A percentile compares a stretch with the other conserved stretches of the same genome.
Evolutionary conservation across 257 asterid species (phyloP).

Genomic region (Asclepias syriaca): DNA sequence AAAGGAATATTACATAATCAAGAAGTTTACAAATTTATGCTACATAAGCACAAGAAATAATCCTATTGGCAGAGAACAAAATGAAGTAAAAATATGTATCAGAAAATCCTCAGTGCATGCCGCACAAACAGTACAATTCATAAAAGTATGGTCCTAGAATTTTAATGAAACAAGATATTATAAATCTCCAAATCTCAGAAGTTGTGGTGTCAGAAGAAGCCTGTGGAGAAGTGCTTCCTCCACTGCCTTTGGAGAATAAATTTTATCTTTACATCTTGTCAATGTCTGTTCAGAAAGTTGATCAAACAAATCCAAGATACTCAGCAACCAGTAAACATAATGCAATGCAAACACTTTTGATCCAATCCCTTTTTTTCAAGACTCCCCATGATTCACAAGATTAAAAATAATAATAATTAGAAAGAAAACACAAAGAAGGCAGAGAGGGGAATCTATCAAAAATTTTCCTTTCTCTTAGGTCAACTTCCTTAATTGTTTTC

Average conservation of each 20-base stretch:
- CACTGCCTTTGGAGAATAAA: conserved; percentile 1
- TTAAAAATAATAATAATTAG: too few relatives aligned
- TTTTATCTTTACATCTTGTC: neutral
- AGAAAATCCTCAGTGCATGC: neutral
- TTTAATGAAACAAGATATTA: neutral
- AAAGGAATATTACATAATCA: too few relatives aligned
- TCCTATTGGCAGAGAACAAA: too few relatives aligned
- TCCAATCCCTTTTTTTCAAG: neutral
- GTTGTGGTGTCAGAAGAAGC: neutral
- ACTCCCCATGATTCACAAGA: neutral
- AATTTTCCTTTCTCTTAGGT: neutral
- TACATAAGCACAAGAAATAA: too few relatives aligned
- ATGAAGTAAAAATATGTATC: too few relatives aligned
- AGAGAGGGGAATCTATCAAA: neutral
- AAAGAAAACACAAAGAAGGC: neutral
- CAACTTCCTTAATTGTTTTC: neutral
- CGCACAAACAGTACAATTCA: neutral
- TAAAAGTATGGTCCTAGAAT: neutral
- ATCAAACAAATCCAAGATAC: neutral
- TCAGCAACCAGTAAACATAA: neutral
- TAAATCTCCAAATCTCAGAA: neutral
- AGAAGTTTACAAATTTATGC: too few relatives aligned
- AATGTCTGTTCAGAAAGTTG: neutral
- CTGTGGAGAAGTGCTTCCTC: neutral
- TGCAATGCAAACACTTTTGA: neutral